phyloP scores from a whole-genome alignment of 106 monocot species.

The Narthecium ossifragum region DNA sequence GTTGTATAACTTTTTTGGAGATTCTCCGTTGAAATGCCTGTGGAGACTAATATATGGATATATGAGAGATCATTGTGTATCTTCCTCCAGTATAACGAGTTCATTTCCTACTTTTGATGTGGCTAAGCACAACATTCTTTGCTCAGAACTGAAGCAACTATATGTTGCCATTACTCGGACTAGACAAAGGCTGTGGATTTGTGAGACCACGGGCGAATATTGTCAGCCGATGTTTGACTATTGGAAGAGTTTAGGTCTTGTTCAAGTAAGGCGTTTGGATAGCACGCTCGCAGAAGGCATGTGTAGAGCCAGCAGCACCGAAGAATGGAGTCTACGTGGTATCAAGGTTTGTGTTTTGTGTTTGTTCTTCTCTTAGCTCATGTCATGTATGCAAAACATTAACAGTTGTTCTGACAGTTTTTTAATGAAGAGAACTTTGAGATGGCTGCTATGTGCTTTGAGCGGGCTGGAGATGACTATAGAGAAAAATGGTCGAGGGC shows the following conservation, averaged over 20 bases:
- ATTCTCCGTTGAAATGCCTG: constrained; percentile 45
- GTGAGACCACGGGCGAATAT: constrained; percentile 38
- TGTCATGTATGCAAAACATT: too few species aligned
- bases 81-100: not conserved
- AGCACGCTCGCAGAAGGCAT: constrained; percentile 28
- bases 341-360: constrained; percentile 44
- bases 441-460: constrained; percentile 73
- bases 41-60: constrained; percentile 69
- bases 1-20: constrained; percentile 62
- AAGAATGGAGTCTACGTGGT: constrained; percentile 56
- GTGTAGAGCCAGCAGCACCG: constrained; percentile 24
- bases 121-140: constrained; percentile 39
- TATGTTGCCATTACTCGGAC: constrained; percentile 81
- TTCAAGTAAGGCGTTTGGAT: constrained; percentile 39
- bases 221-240: constrained; percentile 65
- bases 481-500: constrained; percentile 53
- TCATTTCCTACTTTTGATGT: constrained; percentile 41
- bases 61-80: constrained; percentile 23
- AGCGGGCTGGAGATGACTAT: constrained; percentile 38
- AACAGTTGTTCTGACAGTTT: constrained; percentile 12
- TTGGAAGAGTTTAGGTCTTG: constrained; percentile 58
- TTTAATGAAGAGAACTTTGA: constrained; percentile 54
- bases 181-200: constrained; percentile 65
- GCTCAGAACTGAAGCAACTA: constrained; percentile 71
- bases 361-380: too few species aligned